Evolutionary conservation across 139 green algal species (phyloP), one percentile per base, ranked within the genome.

Genomic region (Spirogloea muscicola): DNA sequence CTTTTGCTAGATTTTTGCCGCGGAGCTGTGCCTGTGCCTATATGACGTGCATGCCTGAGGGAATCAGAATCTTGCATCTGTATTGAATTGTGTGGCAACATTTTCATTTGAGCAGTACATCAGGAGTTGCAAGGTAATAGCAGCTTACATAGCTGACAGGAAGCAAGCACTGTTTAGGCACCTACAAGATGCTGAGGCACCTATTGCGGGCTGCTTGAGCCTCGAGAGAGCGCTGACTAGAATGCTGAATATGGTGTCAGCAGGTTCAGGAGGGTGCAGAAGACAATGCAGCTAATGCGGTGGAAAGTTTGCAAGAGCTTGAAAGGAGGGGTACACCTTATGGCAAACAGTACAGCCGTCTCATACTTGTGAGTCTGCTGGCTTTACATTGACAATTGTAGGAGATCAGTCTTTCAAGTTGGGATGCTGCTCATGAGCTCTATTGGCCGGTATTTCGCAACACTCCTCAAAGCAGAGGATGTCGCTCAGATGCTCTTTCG

Each of bases 251-350:
- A 16, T 62, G 52, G n/a, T 13, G 9, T 9, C 21, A 25, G 3
- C 68, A 77, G 68, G 58, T 58, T 16, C 70, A 72, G 6, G 70
- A 79, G 58, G 33, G 31, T 3, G 70, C 70, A 13, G 70, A 79
- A 58, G 70, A 79, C 49, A 33, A 72, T 27, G 31, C 70, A 3
- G 37, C 39, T 3, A 3, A 43, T 2, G 70, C 25, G 4, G 58
- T 72, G 46, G 55, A 34, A 25, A 58, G 70, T 58, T 39, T 79
- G 6, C 3, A 49, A 27, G 5, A 21, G 21, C n/a, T 79, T 3
- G 58, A 61, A 58, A 25, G 55, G 57, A 39, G 36, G 68, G 31
- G 16, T 13, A 3, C 2, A 29, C 29, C 10, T 68, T 29, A 25
- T 18, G 38, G 48, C 5, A 69, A 76, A 49, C 51, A 4, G 10